phyloP scores from a whole-genome alignment of 352 stramenopile species.

The Globisporangium camurandrum region DNA sequence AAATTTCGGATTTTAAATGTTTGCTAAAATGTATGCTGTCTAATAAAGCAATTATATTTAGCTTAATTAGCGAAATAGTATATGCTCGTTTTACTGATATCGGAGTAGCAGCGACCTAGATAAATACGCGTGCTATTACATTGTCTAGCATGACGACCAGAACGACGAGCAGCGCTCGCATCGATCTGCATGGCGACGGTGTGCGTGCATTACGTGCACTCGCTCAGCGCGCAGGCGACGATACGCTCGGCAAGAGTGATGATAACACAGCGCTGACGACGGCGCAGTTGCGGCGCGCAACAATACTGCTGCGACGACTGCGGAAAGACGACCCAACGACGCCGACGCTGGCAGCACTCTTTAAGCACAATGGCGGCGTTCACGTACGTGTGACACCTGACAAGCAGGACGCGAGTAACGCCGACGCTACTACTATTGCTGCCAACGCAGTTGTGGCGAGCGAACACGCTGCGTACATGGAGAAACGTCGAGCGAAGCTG shows the following conservation, averaged over 20 bases:
- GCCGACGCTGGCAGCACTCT: slow-evolving; percentile 6
- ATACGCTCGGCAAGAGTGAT: background rate
- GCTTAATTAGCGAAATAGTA: too few relatives aligned
- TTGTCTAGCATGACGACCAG: too few relatives aligned
- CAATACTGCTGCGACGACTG: slow-evolving; percentile 3
- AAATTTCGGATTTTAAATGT: too few relatives aligned
- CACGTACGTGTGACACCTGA: background rate
- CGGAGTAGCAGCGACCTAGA: too few relatives aligned
- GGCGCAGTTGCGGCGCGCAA: slow-evolving; percentile 6
- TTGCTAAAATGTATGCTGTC: too few relatives aligned
- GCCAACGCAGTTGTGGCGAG: background rate
- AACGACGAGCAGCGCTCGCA: slow-evolving; percentile 1
- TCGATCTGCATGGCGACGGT: slow-evolving; percentile 20
- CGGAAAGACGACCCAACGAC: slow-evolving; percentile 1
- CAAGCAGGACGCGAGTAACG: background rate
- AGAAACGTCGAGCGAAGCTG: slow-evolving; percentile 48
- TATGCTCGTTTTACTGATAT: too few relatives aligned
- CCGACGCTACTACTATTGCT: background rate
- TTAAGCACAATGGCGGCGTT: slow-evolving; percentile 4
- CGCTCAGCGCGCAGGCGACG: slow-evolving; percentile 1
- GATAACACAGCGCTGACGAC: background rate
- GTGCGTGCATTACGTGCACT: slow-evolving; percentile 20
- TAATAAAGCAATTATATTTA: too few relatives aligned
- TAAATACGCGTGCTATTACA: too few relatives aligned
- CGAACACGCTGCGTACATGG: slow-evolving; percentile 28